These are phyloP conservation scores for Ganoderma resinaceum DNA, from an alignment of 1,284 basidiomycete genomes.

Conservation along the genomic window DNA sequence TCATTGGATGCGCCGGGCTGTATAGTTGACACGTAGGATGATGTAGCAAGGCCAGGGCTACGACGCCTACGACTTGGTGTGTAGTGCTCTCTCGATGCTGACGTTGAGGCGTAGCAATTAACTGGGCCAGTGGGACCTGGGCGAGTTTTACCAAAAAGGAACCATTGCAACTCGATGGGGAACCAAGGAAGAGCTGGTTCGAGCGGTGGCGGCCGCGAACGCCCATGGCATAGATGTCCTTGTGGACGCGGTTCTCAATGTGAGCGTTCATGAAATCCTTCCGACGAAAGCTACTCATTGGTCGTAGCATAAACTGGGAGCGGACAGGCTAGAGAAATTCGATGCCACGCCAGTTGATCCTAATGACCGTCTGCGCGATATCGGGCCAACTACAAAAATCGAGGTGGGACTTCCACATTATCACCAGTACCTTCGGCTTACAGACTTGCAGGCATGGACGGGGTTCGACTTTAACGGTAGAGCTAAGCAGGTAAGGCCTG, in stretches of 20 bases:
- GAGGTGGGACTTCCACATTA: conserved; percentile 50
- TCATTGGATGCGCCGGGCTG: not conserved
- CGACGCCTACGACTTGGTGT: conserved; percentile 82
- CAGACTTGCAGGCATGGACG: conserved; percentile 77
- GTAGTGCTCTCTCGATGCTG: conserved; percentile 19
- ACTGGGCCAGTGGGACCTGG: conserved; percentile 79
- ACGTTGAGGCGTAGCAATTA: not conserved
- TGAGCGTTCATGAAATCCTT: conserved; percentile 40
- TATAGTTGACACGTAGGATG: conserved; percentile 1
- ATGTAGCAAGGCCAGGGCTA: conserved; percentile 73
- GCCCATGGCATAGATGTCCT: conserved; percentile 68
- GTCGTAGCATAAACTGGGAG: conserved; percentile 81
- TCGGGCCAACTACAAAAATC: conserved; percentile 73
- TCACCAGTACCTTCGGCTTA: conserved; percentile 9
- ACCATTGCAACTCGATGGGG: conserved; percentile 90
- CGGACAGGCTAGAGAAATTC: conserved; percentile 81
- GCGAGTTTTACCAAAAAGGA: conserved; percentile 92
- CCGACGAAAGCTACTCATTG: conserved; percentile 16
- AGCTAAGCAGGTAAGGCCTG: conserved; percentile 64
- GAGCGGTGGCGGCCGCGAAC: conserved; percentile 67
- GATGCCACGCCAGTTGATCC: conserved; percentile 79
- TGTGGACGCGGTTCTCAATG: conserved; percentile 82
- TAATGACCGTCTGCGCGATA: conserved; percentile 62
- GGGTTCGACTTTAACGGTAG: conserved; percentile 85
- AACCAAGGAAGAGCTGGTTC: conserved; percentile 81